Evolutionary conservation across 148 eudicot genomes (phyloP).

Genomic region (Rhododendron molle): DNA sequence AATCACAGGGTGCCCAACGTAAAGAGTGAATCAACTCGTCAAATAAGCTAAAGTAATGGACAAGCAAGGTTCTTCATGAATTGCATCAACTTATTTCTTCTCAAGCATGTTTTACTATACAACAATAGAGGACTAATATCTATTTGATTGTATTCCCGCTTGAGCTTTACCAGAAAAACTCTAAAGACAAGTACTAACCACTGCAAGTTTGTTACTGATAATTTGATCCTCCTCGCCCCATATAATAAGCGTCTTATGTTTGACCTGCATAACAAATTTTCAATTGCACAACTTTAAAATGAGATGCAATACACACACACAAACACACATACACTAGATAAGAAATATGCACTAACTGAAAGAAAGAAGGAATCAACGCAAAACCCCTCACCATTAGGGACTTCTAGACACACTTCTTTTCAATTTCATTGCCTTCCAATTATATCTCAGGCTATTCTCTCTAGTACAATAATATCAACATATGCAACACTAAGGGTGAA

Average conservation of each 20-base stretch:
- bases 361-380: not conserved
- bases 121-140: not conserved
- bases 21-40: not conserved
- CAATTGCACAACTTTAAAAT: not conserved
- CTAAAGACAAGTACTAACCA: constrained; percentile 43
- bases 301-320: not conserved
- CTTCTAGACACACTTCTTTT: not conserved
- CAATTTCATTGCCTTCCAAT: not conserved
- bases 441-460: not conserved
- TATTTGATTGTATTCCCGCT: not conserved
- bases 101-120: not conserved
- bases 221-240: constrained; percentile 93
- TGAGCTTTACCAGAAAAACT: not conserved
- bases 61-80: not conserved
- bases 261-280: constrained; percentile 45
- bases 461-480: not conserved
- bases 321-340: not conserved
- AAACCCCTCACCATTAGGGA: not conserved
- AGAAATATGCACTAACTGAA: not conserved
- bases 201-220: constrained; percentile 67
- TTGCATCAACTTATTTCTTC: not conserved
- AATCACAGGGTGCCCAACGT: not conserved
- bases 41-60: not conserved
- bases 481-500: not conserved
- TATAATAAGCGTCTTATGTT: constrained; percentile 61